A percentile compares a stretch with the other conserved stretches of the same genome.
phyloP scores from a whole-genome alignment of 371 early-diverging fungal genomes.

The Mucor plumbeus region DNA sequence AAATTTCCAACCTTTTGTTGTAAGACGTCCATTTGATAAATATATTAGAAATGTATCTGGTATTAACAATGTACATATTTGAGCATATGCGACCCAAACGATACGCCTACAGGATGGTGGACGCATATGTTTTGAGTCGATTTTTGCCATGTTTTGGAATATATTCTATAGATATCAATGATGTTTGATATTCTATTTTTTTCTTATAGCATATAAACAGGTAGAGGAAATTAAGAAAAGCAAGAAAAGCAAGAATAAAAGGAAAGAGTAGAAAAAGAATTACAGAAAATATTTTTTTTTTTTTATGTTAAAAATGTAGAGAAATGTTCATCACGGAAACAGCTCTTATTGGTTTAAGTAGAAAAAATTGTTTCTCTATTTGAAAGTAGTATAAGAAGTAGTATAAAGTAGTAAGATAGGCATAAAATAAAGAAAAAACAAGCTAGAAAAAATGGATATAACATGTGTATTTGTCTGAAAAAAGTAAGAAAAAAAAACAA shows the following conservation, averaged over 20 bases:
- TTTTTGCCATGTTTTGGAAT: conserved; percentile 15
- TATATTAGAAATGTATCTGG: conserved; percentile 23
- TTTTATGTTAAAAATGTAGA: background rate
- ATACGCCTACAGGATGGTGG: conserved; percentile 31
- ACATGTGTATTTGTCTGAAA: too few species aligned
- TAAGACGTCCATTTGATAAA: conserved; percentile 28
- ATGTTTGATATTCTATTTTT: background rate
- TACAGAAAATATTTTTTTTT: conserved; percentile 2
- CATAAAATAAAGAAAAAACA: too few species aligned
- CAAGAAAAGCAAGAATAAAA: background rate
- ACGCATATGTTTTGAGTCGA: conserved; percentile 26
- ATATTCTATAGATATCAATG: background rate
- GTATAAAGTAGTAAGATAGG: too few species aligned
- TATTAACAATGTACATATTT: conserved; percentile 26
- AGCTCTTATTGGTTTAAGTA: background rate
- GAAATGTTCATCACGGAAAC: conserved; percentile 1
- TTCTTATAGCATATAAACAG: conserved; percentile 1
- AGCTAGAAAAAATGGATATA: too few species aligned
- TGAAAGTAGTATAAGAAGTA: background rate
- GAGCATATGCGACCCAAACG: conserved; percentile 34
- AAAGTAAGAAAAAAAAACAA: too few species aligned
- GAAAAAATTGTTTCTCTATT: background rate
- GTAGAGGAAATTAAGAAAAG: background rate
- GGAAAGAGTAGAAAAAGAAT: background rate
- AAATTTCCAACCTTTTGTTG: conserved; percentile 30